Evolutionary conservation across 2,329 filamentous ascomycete species (phyloP).

Genomic region (Fusarium continuum): DNA sequence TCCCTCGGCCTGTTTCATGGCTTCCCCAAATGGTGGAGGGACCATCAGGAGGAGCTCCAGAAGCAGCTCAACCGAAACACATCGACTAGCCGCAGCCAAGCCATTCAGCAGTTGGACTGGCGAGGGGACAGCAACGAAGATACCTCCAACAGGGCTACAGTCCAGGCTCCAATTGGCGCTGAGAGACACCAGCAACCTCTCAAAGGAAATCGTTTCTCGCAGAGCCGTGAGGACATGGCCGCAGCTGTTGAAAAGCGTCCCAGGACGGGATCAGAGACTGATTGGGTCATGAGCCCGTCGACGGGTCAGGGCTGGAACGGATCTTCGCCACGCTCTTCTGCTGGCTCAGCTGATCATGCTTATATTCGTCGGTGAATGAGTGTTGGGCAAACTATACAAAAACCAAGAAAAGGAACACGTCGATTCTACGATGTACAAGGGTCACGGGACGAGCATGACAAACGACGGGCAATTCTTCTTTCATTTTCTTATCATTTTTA

Average conservation of each 20-base stretch:
- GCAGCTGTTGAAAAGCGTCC: conserved; percentile 44
- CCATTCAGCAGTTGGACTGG: conserved; percentile 21
- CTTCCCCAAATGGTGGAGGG: conserved; percentile 68
- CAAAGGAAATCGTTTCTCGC: conserved; percentile 6
- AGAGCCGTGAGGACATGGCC: conserved; percentile 43
- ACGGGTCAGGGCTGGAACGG: conserved; percentile 17
- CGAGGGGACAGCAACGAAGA: conserved; percentile 18
- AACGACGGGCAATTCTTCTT: not conserved
- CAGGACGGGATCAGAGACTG: conserved; percentile 42
- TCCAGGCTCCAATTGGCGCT: conserved; percentile 29
- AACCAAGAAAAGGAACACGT: not conserved
- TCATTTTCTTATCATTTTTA: not conserved
- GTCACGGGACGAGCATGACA: not conserved
- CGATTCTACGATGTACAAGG: not conserved
- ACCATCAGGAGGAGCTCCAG: conserved; percentile 59
- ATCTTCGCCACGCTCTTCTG: conserved; percentile 22
- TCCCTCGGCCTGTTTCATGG: conserved; percentile 76
- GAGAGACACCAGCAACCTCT: conserved; percentile 18
- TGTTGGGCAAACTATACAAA: conserved; percentile 2
- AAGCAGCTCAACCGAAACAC: conserved; percentile 22
- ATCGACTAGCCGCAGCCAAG: not conserved
- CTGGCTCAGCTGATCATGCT: conserved; percentile 10
- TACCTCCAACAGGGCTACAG: not conserved
- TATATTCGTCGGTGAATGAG: conserved; percentile 4
- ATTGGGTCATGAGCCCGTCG: conserved; percentile 17